Base-by-base conservation (phyloP, 1,284 basidiomycete species). In the Fomitopsis palustris region DNA sequence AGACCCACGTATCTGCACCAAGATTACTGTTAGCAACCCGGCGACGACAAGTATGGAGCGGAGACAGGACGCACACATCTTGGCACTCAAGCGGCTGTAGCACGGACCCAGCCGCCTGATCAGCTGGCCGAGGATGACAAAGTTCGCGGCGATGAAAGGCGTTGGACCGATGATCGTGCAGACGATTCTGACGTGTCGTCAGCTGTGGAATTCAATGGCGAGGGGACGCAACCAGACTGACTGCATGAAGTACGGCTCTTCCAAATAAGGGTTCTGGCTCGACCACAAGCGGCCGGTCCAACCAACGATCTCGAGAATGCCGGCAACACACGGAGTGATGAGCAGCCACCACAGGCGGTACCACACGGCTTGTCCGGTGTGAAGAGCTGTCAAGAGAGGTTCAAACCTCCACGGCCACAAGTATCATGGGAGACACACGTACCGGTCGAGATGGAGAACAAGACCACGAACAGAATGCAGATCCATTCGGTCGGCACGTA, bases 1-100 rank as follows among this genome's bases (percentile, higher is more conserved):
- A 85, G 3, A 85, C 65, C 37, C 78, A 77, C 1, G 79, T 76
- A 62, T 85, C 82, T 85, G 57, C 9, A 19, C n/a, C n/a, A 27
- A 5, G 9, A 27, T 2, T 14, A 3, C 8, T n/a, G 23, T 51
- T 6, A 51, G 47, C n/a, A 4, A 19, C 19, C 14, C 6, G 6
- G 23, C 4, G 23, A 5, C n/a, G 2, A 8, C 45, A 9, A 9
- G 25, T 19, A 45, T 10, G 41, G 31, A n/a, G 12, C 9, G 21
- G 4, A 27, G 19, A 75, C 79, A 62, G 65, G 25, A 75, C 79
- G 64, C 66, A 82, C 81, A 83, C 69, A 70, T 72, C 56, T 31
- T 60, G 3, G 70, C 63, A 49, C 59, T 67, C 14, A 72, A 62
- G 12, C 70, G 66, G 58, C 69, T 70, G 62, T 71, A 72, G 38